These are phyloP conservation scores for Pyropia yezoensis DNA, from an alignment of 23 red algal genomes.

Conservation along the genomic window DNA sequence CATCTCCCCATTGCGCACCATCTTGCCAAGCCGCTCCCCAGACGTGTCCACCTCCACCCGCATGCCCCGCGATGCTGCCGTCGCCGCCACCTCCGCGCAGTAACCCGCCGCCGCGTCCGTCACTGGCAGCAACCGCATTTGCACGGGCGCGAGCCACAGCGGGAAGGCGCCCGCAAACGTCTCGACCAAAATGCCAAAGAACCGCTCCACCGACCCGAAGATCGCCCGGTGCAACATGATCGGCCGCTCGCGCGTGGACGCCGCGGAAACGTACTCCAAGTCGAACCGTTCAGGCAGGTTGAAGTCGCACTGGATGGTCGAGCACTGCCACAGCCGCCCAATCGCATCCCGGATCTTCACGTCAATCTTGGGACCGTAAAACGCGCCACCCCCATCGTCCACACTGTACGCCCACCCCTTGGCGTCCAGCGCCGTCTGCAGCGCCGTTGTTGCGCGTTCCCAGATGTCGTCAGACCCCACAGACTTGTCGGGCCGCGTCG, in stretches of 20 bases:
- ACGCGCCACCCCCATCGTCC: conserved; percentile 95
- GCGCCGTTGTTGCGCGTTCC: conserved; percentile 66
- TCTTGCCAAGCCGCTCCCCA: conserved; percentile 84
- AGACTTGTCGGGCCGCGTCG: conserved; percentile 86
- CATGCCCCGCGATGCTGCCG: conserved; percentile 20
- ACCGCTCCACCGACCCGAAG: conserved; percentile 93
- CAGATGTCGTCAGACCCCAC: conserved; percentile 93
- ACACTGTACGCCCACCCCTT: conserved; percentile 87
- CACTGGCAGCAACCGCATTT: conserved; percentile 76
- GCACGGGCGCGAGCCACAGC: conserved; percentile 94
- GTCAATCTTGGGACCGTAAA: conserved; percentile 99
- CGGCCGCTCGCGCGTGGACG: conserved; percentile 49
- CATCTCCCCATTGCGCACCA: conserved; percentile 83
- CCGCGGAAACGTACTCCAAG: conserved; percentile 73
- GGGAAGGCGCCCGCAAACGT: conserved; percentile 92
- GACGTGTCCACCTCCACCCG: conserved; percentile 73
- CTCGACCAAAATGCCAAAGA: conserved; percentile 95
- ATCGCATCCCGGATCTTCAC: conserved; percentile 97
- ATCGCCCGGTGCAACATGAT: conserved; percentile 99
- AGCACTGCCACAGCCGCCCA: conserved; percentile 98
- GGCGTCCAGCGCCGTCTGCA: conserved; percentile 49
- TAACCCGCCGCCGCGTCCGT: conserved; percentile 37
- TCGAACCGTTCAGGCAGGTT: conserved; percentile 94
- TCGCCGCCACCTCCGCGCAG: conserved; percentile 42
- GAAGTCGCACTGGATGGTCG: conserved; percentile 99